phyloP scores from a whole-genome alignment of 2,329 filamentous ascomycete genomes.

The Amphichorda felina region DNA sequence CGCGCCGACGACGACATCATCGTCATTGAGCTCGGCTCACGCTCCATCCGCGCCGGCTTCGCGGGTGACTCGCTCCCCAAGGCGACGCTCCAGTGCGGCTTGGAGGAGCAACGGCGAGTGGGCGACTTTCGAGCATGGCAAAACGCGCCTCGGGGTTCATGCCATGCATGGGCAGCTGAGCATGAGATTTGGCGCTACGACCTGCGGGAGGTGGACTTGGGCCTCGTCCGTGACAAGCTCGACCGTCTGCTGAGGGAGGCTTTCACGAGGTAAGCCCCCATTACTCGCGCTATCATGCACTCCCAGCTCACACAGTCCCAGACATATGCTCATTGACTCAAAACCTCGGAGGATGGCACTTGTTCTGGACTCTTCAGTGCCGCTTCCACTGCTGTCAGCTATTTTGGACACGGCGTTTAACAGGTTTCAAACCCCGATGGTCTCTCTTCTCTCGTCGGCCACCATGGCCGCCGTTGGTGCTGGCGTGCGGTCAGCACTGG shows the following conservation, averaged over 20 bases:
- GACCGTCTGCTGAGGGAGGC: constrained; percentile 73
- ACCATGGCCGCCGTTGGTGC: constrained; percentile 66
- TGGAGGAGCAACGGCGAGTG: constrained; percentile 61
- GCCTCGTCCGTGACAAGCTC: constrained; percentile 73
- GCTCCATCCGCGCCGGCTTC: constrained; percentile 72
- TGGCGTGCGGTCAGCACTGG: constrained; percentile 72
- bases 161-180: constrained; percentile 47
- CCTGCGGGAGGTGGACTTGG: constrained; percentile 60
- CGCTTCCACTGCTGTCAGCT: constrained; percentile 65
- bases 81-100: constrained; percentile 55
- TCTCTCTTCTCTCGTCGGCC: constrained; percentile 70
- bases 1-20: constrained; percentile 74
- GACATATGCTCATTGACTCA: constrained; percentile 58
- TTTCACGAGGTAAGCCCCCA: constrained; percentile 56
- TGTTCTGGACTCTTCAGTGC: constrained; percentile 65
- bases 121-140: constrained; percentile 74
- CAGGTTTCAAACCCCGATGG: constrained; percentile 65
- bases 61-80: constrained; percentile 75
- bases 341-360: constrained; percentile 65
- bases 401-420: constrained; percentile 69
- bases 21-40: constrained; percentile 71
- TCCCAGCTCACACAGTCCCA: constrained; percentile 13
- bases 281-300: not conserved
- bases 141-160: constrained; percentile 31
- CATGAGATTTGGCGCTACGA: constrained; percentile 73